Evolutionary conservation across 768 basidiomycete species (phyloP).

Genomic region (Mycena maculata): DNA sequence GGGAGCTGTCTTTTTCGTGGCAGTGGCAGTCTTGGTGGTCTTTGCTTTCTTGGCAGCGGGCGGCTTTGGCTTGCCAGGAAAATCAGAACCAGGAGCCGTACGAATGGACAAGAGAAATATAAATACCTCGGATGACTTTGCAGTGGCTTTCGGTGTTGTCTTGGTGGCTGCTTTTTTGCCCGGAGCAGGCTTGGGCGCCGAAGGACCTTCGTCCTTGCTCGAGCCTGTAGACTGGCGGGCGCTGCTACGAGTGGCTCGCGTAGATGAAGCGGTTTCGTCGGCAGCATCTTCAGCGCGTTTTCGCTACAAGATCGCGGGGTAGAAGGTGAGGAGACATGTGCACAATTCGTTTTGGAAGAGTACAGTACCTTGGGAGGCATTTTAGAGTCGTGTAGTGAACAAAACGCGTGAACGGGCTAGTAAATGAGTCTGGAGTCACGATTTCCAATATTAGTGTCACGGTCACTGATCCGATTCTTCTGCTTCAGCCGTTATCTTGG

Average conservation of each 20-base stretch:
- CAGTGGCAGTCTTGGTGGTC: constrained; percentile 36
- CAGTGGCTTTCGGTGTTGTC: constrained; percentile 30
- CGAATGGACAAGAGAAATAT: constrained; percentile 23
- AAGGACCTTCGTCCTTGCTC: constrained; percentile 40
- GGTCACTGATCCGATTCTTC: not conserved
- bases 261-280: constrained; percentile 47
- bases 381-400: constrained; percentile 8
- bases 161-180: constrained; percentile 40
- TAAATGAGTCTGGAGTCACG: not conserved
- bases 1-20: constrained; percentile 34
- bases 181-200: constrained; percentile 41
- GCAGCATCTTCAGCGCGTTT: constrained; percentile 63
- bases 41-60: constrained; percentile 57
- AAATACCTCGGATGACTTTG: constrained; percentile 40
- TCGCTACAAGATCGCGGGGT: constrained; percentile 52
- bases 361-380: constrained; percentile 54
- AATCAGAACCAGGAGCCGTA: not conserved
- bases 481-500: too few species aligned
- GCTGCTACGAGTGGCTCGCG: constrained; percentile 61
- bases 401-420: not conserved
- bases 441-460: too few species aligned
- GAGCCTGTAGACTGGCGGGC: constrained; percentile 43
- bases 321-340: not conserved
- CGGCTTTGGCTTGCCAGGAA: constrained; percentile 24
- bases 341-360: not conserved